A percentile compares a stretch with the other conserved stretches of the same genome.
Evolutionary conservation across 2,329 filamentous ascomycete genomes (phyloP).

Genomic region (Xylaria multiplex): DNA sequence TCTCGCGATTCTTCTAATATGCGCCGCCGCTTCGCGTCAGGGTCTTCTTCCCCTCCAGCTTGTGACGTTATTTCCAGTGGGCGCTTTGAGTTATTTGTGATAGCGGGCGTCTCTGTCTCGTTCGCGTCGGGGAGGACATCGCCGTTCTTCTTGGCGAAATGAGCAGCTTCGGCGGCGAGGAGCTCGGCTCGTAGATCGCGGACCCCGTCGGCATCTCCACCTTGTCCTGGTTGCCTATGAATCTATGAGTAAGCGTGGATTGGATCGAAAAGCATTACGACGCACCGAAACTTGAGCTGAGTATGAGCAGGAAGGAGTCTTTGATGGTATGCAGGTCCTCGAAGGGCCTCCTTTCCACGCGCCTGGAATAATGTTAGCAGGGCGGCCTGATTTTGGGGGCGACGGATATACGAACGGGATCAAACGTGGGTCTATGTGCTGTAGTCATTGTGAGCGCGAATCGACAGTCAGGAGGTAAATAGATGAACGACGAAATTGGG

Average conservation of each 20-base stretch:
- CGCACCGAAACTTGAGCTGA: constrained; percentile 84
- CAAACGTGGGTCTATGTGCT: constrained; percentile 90
- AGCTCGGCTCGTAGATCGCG: constrained; percentile 92
- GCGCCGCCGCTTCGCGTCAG: constrained; percentile 83
- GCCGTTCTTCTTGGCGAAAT: constrained; percentile 86
- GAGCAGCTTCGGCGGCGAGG: constrained; percentile 84
- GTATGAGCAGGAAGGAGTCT: constrained; percentile 94
- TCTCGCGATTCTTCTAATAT: constrained; percentile 89
- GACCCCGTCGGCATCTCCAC: constrained; percentile 76
- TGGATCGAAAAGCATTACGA: background rate
- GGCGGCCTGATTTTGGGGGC: background rate
- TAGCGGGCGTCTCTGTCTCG: constrained; percentile 51
- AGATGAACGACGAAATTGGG: background rate
- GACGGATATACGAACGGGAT: constrained; percentile 72
- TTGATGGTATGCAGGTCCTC: constrained; percentile 95
- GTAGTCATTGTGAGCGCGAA: constrained; percentile 64
- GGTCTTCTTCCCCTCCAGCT: constrained; percentile 68
- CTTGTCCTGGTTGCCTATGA: constrained; percentile 82
- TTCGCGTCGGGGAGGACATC: constrained; percentile 58
- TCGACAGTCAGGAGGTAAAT: background rate
- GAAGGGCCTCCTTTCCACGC: constrained; percentile 91
- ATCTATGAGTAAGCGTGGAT: constrained; percentile 1
- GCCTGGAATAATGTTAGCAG: constrained; percentile 63
- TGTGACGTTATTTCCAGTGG: constrained; percentile 64
- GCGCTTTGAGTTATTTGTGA: constrained; percentile 67